Conservation (phyloP, 345 rosid genomes). For the Populus euphratica region DNA sequence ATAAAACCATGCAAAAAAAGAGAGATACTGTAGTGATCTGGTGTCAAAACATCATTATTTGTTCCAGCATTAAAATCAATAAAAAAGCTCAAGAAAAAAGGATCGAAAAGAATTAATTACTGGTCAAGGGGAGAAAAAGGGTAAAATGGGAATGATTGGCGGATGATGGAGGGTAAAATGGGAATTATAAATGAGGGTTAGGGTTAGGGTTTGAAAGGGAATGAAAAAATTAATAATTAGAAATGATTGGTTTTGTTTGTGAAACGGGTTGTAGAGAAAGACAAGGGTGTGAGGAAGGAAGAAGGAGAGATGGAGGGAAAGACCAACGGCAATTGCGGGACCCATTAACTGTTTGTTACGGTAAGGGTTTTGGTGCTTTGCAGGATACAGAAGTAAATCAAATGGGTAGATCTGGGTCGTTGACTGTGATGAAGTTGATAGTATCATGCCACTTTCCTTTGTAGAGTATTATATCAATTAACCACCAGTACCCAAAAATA, state of each 20-base stretch:
- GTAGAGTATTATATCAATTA: background rate
- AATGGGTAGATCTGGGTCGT: background rate
- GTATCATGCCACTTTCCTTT: background rate
- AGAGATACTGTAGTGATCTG: slow-evolving; percentile 9
- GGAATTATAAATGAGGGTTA: slow-evolving; percentile 3
- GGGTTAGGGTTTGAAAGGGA: slow-evolving; percentile 15
- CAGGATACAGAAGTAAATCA: background rate
- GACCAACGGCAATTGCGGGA: slow-evolving; percentile 56
- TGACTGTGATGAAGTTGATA: background rate
- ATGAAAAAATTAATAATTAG: background rate
- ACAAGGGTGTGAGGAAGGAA: background rate
- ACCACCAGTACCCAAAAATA: background rate
- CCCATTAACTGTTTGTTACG: slow-evolving; percentile 34
- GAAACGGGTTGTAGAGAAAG: background rate
- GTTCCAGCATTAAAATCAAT: background rate
- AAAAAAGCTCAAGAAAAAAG: background rate
- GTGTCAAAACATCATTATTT: background rate
- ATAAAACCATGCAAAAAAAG: background rate
- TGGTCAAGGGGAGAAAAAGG: background rate
- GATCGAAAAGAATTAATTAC: background rate
- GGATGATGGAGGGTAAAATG: background rate
- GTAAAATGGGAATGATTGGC: background rate
- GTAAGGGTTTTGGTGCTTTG: slow-evolving; percentile 1
- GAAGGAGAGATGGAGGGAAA: slow-evolving; percentile 7
- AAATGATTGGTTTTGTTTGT: background rate